Base-by-base conservation (phyloP, 345 rosid genomes). In the Syzygium grande region DNA sequence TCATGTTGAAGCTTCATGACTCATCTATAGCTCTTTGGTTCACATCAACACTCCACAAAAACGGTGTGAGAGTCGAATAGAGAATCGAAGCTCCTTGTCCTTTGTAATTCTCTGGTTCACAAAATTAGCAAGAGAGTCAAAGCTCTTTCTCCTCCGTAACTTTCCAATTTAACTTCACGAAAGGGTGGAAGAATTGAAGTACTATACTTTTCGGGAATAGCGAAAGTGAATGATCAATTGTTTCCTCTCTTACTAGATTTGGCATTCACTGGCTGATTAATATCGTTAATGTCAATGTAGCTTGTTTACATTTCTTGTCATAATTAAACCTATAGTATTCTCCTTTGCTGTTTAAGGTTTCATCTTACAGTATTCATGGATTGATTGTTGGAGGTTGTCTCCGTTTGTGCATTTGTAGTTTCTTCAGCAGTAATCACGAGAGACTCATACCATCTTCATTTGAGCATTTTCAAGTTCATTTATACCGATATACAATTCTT, bases 251-350 rank as follows among this genome's bases (percentile, higher is more conserved):
- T 34, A 5, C 13, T 19, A 19, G 11, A 17, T 73, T 73, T 0
- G 49, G 13, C 25, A 17, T 73, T 34, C 0, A 3, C 0, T 21
- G 1, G 7, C 7, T 3, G 2, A 73, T 73, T 13, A 9, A 9
- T 38, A 73, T 73, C 7, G 30, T 73, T 10, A 2, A 17, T 68
- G 46, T 17, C 6, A 0, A 4, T 17, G 12, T 16, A 34, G 12
- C 23, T 11, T 10, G 19, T 68, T 68, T 17, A 17, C 79, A 68
- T 73, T 73, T 34, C 49, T 34, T 17, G 25, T 9, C 46, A 68
- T 9, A 4, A 4, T 9, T 12, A 10, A 4, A 68, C 80, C 4
- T 68, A 23, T 34, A 7, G 2, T 21, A 1, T 1, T 68, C 23
- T 34, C 13, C 12, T 1, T 34, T 34, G 5, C 46, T 4, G 5